A percentile compares a stretch with the other conserved stretches of the same genome.
These are phyloP conservation scores for Penicillium verrucosum DNA, from an alignment of 2,329 filamentous ascomycete genomes.

Conservation along the genomic window DNA sequence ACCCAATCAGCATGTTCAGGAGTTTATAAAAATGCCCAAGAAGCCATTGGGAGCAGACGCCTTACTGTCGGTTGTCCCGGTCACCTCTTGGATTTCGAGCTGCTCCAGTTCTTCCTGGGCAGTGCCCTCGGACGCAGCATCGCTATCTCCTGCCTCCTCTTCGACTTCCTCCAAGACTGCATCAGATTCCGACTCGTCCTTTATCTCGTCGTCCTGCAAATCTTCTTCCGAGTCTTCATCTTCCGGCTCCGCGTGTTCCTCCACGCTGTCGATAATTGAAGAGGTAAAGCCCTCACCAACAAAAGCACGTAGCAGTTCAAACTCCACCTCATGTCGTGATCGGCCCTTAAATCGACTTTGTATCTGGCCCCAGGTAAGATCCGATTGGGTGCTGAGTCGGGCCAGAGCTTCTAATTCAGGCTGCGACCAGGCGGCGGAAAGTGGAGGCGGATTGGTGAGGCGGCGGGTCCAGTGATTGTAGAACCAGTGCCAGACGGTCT, in stretches of 20 bases:
- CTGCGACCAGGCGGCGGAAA: constrained; percentile 30
- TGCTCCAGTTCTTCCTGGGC: not conserved
- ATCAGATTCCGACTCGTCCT: not conserved
- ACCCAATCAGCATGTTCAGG: not conserved
- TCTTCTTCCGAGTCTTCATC: not conserved
- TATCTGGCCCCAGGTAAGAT: constrained; percentile 33
- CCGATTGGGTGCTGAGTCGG: constrained; percentile 24
- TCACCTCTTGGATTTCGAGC: not conserved
- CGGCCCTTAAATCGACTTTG: constrained; percentile 28
- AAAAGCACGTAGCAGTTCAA: constrained; percentile 33
- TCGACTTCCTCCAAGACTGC: not conserved
- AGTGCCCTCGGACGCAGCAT: not conserved
- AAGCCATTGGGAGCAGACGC: not conserved
- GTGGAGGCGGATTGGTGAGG: constrained; percentile 24
- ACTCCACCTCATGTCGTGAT: constrained; percentile 32
- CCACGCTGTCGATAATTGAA: not conserved
- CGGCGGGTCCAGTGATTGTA: constrained; percentile 30
- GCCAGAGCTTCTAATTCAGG: constrained; percentile 28
- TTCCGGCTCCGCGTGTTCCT: not conserved
- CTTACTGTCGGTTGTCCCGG: not conserved
- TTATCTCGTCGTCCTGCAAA: not conserved
- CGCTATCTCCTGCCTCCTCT: not conserved
- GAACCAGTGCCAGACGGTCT: constrained; percentile 27
- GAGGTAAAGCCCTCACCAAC: not conserved
- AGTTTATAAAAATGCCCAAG: not conserved